Conservation (phyloP, 1,139 yeast genomes). For the Yueomyces sp. region DNA sequence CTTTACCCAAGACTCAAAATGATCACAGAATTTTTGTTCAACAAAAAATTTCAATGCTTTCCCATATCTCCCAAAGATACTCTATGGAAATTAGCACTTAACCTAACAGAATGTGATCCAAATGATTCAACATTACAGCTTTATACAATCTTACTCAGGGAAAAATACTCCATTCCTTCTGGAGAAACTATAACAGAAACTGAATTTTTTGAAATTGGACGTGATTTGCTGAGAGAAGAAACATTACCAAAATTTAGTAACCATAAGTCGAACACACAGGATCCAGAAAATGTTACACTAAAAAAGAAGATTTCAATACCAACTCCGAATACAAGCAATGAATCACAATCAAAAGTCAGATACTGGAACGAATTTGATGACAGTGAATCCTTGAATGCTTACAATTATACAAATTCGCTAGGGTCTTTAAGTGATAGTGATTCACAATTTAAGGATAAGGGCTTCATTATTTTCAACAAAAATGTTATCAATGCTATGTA, state of each 20-base stretch:
- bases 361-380: conserved; percentile 70
- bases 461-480: conserved; percentile 16
- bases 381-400: conserved; percentile 33
- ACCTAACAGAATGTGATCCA: conserved; percentile 23
- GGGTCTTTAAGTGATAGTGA: neutral
- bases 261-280: neutral
- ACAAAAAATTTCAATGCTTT: conserved; percentile 26
- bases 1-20: conserved; percentile 5
- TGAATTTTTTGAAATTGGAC: conserved; percentile 15
- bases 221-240: conserved; percentile 2
- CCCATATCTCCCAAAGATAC: conserved; percentile 22
- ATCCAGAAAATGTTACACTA: neutral
- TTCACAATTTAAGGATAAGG: conserved; percentile 6
- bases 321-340: neutral
- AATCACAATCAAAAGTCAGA: conserved; percentile 25
- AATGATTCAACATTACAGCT: conserved; percentile 19
- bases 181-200: conserved; percentile 7
- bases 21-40: conserved; percentile 21
- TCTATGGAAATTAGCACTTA: conserved; percentile 13
- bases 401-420: conserved; percentile 5
- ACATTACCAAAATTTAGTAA: neutral
- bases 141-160: conserved; percentile 22
- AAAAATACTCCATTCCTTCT: conserved; percentile 8
- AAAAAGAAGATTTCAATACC: neutral
- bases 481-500: conserved; percentile 14